phyloP scores from a whole-genome alignment of 1,139 yeast species.

The Geotrichum citri-aurantii region DNA sequence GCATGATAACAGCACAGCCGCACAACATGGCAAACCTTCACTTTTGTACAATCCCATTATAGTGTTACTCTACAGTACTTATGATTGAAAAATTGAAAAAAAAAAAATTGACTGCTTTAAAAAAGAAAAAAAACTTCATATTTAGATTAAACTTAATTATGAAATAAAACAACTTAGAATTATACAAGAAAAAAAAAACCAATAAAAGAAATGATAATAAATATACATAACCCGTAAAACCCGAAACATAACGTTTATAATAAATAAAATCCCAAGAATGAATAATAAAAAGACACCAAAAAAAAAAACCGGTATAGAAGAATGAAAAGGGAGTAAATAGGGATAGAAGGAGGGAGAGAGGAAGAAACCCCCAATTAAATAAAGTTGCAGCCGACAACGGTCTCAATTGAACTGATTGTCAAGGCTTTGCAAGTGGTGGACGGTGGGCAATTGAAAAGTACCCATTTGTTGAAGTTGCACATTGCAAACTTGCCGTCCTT shows the following conservation, averaged over 20 bases:
- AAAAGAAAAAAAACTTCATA: no score
- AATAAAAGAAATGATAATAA: no score
- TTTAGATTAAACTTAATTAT: neutral
- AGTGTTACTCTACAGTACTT: no score
- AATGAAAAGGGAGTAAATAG: no score
- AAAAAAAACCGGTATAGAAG: neutral
- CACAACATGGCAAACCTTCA: neutral
- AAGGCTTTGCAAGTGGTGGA: constrained; percentile 56
- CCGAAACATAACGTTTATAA: neutral
- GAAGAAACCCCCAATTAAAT: no score
- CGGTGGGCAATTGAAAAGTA: constrained; percentile 46
- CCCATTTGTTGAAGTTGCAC: constrained; percentile 54
- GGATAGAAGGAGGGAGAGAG: no score
- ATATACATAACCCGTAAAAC: neutral
- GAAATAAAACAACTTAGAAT: neutral
- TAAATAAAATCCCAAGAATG: neutral
- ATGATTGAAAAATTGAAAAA: no score
- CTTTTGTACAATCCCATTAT: neutral
- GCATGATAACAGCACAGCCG: neutral
- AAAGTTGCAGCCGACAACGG: constrained; percentile 27
- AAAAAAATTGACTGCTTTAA: no score
- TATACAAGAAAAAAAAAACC: neutral
- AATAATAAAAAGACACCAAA: neutral
- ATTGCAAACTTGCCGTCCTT: constrained; percentile 47
- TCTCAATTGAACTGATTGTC: constrained; percentile 30